Evolutionary conservation across 495 filamentous ascomycete species (phyloP).

Genomic region (Extremus antarcticus): DNA sequence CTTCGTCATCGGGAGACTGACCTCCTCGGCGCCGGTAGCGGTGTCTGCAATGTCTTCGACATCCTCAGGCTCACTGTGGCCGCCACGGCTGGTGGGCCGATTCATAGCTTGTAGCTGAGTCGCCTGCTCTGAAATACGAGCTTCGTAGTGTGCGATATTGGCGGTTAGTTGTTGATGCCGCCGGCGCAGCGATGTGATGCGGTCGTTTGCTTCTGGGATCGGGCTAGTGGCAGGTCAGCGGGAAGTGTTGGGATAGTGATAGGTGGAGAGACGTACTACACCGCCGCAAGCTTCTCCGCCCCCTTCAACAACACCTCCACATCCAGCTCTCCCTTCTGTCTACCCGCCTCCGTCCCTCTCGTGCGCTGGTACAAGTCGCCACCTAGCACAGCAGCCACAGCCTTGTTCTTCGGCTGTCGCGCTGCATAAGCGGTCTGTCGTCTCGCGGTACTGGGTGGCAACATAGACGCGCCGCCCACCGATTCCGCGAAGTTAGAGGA

Average conservation of each 20-base stretch:
- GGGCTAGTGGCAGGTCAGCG: slow-evolving; percentile 37
- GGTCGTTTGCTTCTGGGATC: slow-evolving; percentile 69
- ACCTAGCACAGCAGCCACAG: slow-evolving; percentile 81
- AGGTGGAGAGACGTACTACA: slow-evolving; percentile 54
- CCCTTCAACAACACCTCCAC: slow-evolving; percentile 76
- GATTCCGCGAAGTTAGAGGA: neutral
- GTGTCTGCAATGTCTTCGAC: slow-evolving; percentile 33
- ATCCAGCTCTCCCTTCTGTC: slow-evolving; percentile 59
- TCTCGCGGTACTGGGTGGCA: slow-evolving; percentile 33
- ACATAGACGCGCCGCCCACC: slow-evolving; percentile 32
- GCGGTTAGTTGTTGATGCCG: slow-evolving; percentile 61
- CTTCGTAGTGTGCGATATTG: slow-evolving; percentile 70
- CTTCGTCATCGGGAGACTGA: slow-evolving; percentile 42
- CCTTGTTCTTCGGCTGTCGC: slow-evolving; percentile 61
- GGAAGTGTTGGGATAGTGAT: neutral
- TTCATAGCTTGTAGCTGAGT: slow-evolving; percentile 67
- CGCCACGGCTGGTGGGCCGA: slow-evolving; percentile 26
- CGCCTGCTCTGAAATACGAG: slow-evolving; percentile 64
- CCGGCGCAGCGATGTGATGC: slow-evolving; percentile 58
- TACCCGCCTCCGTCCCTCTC: slow-evolving; percentile 38
- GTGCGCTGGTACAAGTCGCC: slow-evolving; percentile 79
- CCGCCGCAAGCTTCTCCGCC: slow-evolving; percentile 79
- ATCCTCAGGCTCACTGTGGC: slow-evolving; percentile 25
- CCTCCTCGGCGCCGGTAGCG: slow-evolving; percentile 29
- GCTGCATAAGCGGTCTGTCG: slow-evolving; percentile 33